Percentiles rank a stretch among this genome's conserved stretches.
These are phyloP conservation scores for Ampelocalamus luodianensis DNA, from an alignment of 176 grass and related monocot genomes.

Conservation along the genomic window DNA sequence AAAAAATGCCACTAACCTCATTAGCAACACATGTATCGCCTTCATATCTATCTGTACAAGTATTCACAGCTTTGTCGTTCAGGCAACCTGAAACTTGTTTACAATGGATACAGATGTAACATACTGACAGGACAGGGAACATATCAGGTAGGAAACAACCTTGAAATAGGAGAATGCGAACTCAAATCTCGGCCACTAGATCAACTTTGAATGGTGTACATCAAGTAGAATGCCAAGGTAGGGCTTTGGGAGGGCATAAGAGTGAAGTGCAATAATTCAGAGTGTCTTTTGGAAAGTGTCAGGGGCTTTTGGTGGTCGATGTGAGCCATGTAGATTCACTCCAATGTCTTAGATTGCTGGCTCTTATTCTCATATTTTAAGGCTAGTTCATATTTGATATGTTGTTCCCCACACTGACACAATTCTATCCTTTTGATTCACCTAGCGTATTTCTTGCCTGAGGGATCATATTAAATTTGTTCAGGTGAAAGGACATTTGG, in stretches of 20 bases:
- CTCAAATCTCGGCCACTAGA: conserved; percentile 20
- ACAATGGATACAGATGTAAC: background rate
- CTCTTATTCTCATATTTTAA: conserved; percentile 4
- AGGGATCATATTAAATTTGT: conserved; percentile 34
- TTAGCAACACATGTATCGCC: background rate
- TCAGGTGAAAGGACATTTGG: conserved; percentile 87
- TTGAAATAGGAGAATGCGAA: background rate
- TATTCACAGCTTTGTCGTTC: background rate
- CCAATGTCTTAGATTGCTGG: conserved; percentile 11
- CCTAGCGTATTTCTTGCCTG: conserved; percentile 27
- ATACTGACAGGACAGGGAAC: background rate
- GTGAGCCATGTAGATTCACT: background rate
- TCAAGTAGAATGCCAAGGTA: background rate
- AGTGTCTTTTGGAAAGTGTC: background rate
- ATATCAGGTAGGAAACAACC: background rate
- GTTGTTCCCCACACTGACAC: background rate
- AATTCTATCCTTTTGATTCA: conserved; percentile 32
- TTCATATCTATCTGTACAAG: background rate
- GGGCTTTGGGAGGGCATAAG: background rate
- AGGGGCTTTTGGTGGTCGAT: background rate
- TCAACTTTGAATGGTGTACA: conserved; percentile 14
- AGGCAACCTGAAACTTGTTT: background rate
- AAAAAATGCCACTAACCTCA: background rate
- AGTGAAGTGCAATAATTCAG: background rate
- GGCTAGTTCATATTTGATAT: conserved; percentile 19